These are phyloP conservation scores for Spirogloea muscicola DNA, from an alignment of 139 green algal genomes.

Conservation along the genomic window DNA sequence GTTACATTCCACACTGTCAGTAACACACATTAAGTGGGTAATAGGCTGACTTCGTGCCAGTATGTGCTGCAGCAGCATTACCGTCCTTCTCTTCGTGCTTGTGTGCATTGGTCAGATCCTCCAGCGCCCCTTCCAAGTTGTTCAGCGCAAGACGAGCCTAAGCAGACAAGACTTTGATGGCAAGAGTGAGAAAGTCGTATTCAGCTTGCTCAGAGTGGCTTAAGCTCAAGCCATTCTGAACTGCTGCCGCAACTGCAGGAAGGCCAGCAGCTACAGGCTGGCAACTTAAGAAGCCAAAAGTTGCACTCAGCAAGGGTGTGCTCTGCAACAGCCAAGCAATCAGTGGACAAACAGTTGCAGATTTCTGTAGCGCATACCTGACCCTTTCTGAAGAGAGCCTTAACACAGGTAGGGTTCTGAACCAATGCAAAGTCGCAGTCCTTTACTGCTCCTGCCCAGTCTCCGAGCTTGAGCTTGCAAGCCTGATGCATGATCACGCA, in stretches of 20 bases:
- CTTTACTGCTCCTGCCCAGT: not conserved
- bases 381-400: not conserved
- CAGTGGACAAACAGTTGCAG: too few relatives aligned
- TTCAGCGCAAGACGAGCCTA: not conserved
- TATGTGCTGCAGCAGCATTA: too few relatives aligned
- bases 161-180: not conserved
- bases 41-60: too few relatives aligned
- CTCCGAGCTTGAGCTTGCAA: not conserved
- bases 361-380: too few relatives aligned
- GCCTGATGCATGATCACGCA: too few relatives aligned
- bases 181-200: not conserved
- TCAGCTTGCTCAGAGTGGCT: not conserved
- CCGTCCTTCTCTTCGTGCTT: not conserved
- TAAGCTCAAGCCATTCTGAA: not conserved
- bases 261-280: too few relatives aligned
- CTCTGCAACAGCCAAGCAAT: too few relatives aligned
- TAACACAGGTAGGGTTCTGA: not conserved
- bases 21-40: too few relatives aligned
- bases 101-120: not conserved
- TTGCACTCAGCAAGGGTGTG: too few relatives aligned
- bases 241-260: too few relatives aligned
- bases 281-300: too few relatives aligned
- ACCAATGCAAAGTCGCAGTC: constrained; percentile 4
- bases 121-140: not conserved
- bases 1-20: too few relatives aligned